phyloP scores from a whole-genome alignment of 2,329 filamentous ascomycete species.

The Paecilomyces fulvus region DNA sequence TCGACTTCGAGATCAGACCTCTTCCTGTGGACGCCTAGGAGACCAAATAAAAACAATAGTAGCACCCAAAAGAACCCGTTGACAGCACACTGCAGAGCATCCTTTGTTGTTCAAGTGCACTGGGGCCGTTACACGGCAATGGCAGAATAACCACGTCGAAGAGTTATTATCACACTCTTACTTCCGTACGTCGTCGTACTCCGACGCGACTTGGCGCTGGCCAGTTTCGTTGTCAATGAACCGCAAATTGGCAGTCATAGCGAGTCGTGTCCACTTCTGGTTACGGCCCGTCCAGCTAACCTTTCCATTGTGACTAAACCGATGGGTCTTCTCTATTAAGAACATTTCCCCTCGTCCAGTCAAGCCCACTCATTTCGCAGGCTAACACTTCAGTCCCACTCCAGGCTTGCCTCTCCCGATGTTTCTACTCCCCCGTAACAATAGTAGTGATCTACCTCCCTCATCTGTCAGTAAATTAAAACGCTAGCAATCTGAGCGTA shows the following conservation, averaged over 20 bases:
- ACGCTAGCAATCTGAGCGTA: not conserved
- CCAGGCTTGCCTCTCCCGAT: not conserved
- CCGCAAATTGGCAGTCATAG: not conserved
- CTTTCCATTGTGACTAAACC: not conserved
- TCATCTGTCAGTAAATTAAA: not conserved
- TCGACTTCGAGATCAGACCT: not conserved
- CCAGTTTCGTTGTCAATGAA: not conserved
- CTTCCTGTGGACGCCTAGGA: not conserved
- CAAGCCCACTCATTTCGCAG: not conserved
- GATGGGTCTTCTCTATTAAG: not conserved
- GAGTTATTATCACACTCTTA: not conserved
- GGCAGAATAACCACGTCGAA: not conserved
- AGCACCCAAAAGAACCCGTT: not conserved
- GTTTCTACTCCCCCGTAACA: not conserved
- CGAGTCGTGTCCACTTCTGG: not conserved
- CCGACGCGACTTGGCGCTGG: not conserved
- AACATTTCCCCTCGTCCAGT: not conserved
- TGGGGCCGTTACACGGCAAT: not conserved
- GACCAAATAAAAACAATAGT: not conserved
- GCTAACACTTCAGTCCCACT: not conserved
- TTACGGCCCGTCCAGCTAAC: not conserved
- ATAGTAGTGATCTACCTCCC: not conserved
- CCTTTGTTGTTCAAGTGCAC: not conserved
- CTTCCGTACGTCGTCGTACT: not conserved
- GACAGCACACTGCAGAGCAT: not conserved